phyloP scores from a whole-genome alignment of 2,329 filamentous ascomycete species.

The Fusarium brachygibbosum region DNA sequence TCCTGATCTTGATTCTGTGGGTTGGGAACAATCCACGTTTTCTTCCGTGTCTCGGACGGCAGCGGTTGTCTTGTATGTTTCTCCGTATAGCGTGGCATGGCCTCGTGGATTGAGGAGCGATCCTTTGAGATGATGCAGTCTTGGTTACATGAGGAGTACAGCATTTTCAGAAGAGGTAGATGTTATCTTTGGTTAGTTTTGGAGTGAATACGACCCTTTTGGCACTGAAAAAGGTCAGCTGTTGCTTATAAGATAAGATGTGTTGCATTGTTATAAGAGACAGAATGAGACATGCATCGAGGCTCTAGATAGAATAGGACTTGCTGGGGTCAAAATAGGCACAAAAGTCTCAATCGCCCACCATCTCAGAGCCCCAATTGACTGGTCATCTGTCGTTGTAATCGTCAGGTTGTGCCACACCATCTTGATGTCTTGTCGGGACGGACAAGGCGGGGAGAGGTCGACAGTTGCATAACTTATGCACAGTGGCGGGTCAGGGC shows the following conservation, averaged over 20 bases:
- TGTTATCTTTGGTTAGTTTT: not conserved
- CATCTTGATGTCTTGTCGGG: constrained; percentile 32
- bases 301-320: constrained; percentile 8
- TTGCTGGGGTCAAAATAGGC: constrained; percentile 22
- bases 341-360: constrained; percentile 43
- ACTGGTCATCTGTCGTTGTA: constrained; percentile 42
- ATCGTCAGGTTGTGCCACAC: constrained; percentile 31
- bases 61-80: constrained; percentile 41
- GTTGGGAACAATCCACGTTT: constrained; percentile 45
- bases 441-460: constrained; percentile 23
- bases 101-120: constrained; percentile 41
- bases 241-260: constrained; percentile 19
- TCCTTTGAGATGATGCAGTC: constrained; percentile 41
- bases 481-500: constrained; percentile 42
- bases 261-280: constrained; percentile 34
- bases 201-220: constrained; percentile 19
- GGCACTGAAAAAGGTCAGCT: constrained; percentile 28
- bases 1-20: constrained; percentile 31
- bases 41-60: constrained; percentile 46
- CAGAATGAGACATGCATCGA: constrained; percentile 30
- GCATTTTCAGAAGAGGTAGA: constrained; percentile 3
- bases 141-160: constrained; percentile 29
- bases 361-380: constrained; percentile 32
- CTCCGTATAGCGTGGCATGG: constrained; percentile 21
- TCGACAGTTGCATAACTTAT: constrained; percentile 27